Conservation (phyloP, 2,329 filamentous ascomycete species). For the Aspergillus sp. region DNA sequence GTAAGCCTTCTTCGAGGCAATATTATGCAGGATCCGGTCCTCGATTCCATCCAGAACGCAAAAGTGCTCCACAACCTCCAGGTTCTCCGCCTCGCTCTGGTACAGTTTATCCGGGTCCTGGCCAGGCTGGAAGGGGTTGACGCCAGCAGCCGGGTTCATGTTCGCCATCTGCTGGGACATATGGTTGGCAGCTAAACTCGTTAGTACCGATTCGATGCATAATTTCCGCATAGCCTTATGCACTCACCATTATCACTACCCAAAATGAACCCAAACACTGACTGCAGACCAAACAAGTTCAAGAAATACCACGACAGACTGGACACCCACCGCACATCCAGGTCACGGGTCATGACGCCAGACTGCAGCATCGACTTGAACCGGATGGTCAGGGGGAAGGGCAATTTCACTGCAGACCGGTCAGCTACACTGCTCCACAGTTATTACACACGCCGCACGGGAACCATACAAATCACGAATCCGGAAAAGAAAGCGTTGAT, state of each 20-base stretch:
- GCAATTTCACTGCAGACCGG: constrained; percentile 72
- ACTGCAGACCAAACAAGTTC: constrained; percentile 93
- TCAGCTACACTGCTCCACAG: not conserved
- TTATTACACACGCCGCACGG: not conserved
- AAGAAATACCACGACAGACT: constrained; percentile 99
- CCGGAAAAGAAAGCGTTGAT: constrained; percentile 99
- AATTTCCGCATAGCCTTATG: not conserved
- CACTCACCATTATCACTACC: constrained; percentile 89
- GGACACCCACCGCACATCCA: constrained; percentile 98
- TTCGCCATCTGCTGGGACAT: constrained; percentile 81
- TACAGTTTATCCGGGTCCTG: constrained; percentile 97
- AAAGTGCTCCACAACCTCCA: constrained; percentile 91
- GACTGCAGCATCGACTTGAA: constrained; percentile 99
- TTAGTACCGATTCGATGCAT: not conserved
- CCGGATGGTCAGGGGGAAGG: constrained; percentile 95
- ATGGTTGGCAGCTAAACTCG: constrained; percentile 74
- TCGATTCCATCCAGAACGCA: constrained; percentile 88
- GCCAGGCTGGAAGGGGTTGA: constrained; percentile 82
- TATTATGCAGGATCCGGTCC: constrained; percentile 68
- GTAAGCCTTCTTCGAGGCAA: constrained; percentile 22
- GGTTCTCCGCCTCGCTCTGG: constrained; percentile 85
- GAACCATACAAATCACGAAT: constrained; percentile 83
- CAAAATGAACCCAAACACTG: constrained; percentile 94
- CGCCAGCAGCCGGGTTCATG: constrained; percentile 66
- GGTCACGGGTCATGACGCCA: constrained; percentile 89